Evolutionary conservation across 176 grass and related monocot genomes (phyloP), one percentile per base, ranked within the genome.

Genomic region (Tuctoria greenei): DNA sequence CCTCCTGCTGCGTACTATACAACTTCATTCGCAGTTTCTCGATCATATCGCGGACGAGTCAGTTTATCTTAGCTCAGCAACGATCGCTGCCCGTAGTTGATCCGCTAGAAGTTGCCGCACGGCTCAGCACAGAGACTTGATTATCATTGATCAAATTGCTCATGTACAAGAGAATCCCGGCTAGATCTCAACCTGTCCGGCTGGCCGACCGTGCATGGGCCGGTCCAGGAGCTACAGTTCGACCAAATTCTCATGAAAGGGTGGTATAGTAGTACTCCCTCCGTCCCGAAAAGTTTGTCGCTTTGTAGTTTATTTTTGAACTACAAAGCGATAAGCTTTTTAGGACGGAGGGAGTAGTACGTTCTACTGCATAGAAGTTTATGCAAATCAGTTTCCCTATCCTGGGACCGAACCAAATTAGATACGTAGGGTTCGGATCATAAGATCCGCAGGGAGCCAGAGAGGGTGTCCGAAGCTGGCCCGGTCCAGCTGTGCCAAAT

Each of bases 351-450:
- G n/a, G n/a, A n/a, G n/a, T n/a, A n/a, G n/a, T n/a, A 31, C 77
- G 17, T 66, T 24, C 76, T 38, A 43, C 44, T 69, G 65, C 60
- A 65, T 23, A 76, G 23, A 61, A 73, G 79, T 67, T 40, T 42
- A 83, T 7, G 74, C 52, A 41, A 31, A 4, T 74, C 42, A 71
- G 77, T 41, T 66, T 66, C 79, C 81, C 44, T 71, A 50, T 79
- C 74, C 57, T 68, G 51, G 85, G 79, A 79, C 80, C 79, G n/a
- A 65, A 66, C 67, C 54, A 69, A 68, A 82, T 47, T 73, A 51
- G 76, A 56, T 54, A 76, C 73, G 25, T 38, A 77, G 64, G 8
- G 6, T 4, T 10, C 78, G 79, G 69, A 79, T 74, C 83, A 86
- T 49, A 35, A 73, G 21, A 71, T 83, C 69, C 65, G 54, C 51